A percentile compares a stretch with the other conserved stretches of the same genome.
Conservation (phyloP, 768 basidiomycete genomes). For the Coprinopsis cinerea region DNA sequence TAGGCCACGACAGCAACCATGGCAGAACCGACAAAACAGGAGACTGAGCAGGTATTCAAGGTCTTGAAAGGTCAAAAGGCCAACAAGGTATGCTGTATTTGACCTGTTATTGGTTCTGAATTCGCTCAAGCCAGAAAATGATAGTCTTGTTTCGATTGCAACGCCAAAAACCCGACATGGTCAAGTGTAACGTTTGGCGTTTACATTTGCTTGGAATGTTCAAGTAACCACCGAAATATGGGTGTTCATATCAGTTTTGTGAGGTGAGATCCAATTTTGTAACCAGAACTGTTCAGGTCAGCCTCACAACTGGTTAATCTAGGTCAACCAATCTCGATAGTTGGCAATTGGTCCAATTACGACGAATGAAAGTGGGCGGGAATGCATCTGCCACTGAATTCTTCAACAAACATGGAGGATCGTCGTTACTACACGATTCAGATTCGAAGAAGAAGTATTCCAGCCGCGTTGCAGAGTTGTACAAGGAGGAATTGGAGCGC, state of each 20-base stretch:
- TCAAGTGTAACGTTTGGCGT: slow-evolving; percentile 94
- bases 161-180: slow-evolving; percentile 96
- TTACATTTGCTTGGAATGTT: slow-evolving; percentile 98
- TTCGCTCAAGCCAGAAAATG: not conserved
- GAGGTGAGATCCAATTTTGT: slow-evolving; percentile 44
- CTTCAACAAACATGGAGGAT: slow-evolving; percentile 82
- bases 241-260: slow-evolving; percentile 99
- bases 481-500: slow-evolving; percentile 85
- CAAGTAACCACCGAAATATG: slow-evolving; percentile 90
- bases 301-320: not conserved
- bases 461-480: slow-evolving; percentile 74
- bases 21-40: slow-evolving; percentile 77
- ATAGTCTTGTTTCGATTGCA: slow-evolving; percentile 84
- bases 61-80: slow-evolving; percentile 79
- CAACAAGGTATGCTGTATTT: slow-evolving; percentile 59
- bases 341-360: slow-evolving; percentile 87
- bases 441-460: slow-evolving; percentile 91
- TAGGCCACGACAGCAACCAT: slow-evolving; percentile 28
- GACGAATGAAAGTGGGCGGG: slow-evolving; percentile 95
- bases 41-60: slow-evolving; percentile 83
- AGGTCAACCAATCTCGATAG: slow-evolving; percentile 96
- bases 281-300: not conserved
- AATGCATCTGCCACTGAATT: slow-evolving; percentile 85
- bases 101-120: not conserved
- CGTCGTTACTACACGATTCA: slow-evolving; percentile 58